Base-by-base conservation (phyloP, 805 yeast species). In the Wickerhamiella azyma region DNA sequence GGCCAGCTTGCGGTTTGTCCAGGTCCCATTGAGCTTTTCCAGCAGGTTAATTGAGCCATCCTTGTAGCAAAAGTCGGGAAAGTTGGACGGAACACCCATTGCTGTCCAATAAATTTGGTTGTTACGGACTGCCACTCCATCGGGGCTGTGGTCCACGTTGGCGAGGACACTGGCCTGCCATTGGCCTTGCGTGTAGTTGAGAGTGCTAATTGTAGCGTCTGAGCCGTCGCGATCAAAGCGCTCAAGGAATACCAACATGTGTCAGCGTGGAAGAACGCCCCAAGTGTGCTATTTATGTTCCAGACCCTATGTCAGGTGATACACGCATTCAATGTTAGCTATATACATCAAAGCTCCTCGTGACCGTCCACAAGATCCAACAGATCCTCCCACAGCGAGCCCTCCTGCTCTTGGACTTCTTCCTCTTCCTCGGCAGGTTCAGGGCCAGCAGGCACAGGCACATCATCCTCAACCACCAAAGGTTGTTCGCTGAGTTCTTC, bases 401-500 rank as follows among this genome's bases (percentile, higher is more conserved):
- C 51, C 53, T 54, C 57, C 51, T 56, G 48, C 53, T 56, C 52
- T 50, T 53, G 55, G 16, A 30, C 33, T 19, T 35, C 54, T 47
- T 52, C 41, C 52, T 55, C 52, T 48, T 52, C 59, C 21, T 32
- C 59, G 30, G 40, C 57, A 18, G 45, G 50, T 43, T 51, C 57
- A 4, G 42, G 57, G 36, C 49, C 58, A 39, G 48, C 51, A 33
- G 48, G 53, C 18, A 43, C 53, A 39, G 50, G 54, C 36, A 38
- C 16, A 7, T 19, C 30, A 14, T 21, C 30, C 7, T 16, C 38
- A 9, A 26, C 26, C 33, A 30, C 33, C 14, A 30, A 16, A 7
- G 33, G 33, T 6, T 14, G 17, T 32, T 26, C 33, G 6, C 24
- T 16, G n/a, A 39, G 18, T 3, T 16, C 18, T 41, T 74, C 79